phyloP scores from a whole-genome alignment of 345 rosid species.

The Eucalyptus regnans region DNA sequence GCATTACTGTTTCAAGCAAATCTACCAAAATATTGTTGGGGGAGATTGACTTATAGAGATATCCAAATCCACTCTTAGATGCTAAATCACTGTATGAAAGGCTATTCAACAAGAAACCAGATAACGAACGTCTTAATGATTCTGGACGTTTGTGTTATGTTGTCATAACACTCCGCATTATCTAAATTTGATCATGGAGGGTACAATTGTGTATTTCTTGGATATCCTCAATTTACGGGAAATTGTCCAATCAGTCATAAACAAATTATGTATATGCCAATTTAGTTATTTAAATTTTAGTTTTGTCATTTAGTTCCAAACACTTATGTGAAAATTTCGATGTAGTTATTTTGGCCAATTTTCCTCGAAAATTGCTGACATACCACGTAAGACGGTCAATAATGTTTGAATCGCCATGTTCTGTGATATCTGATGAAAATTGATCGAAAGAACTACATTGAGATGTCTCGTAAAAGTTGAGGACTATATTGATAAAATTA shows the following conservation, averaged over 20 bases:
- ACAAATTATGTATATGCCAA: neutral
- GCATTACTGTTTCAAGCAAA: neutral
- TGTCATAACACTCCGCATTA: neutral
- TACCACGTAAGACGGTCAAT: fast-evolving
- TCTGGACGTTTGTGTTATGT: neutral
- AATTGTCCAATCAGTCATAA: neutral
- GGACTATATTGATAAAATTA: no score
- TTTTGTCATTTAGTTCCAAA: neutral
- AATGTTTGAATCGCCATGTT: no score
- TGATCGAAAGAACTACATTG: no score
- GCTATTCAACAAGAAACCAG: neutral
- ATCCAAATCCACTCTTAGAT: neutral
- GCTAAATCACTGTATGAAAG: neutral
- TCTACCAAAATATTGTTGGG: neutral
- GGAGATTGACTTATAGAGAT: neutral
- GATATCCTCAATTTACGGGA: neutral
- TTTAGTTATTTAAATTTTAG: neutral
- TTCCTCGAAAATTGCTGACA: fast-evolving
- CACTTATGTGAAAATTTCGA: neutral
- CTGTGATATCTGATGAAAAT: fast-evolving
- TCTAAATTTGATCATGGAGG: neutral
- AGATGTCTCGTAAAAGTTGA: no score
- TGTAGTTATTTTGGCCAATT: fast-evolving
- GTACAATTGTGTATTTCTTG: neutral
- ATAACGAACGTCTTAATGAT: neutral